These are phyloP conservation scores for Canavalia gladiata DNA, from an alignment of 306 rosid species.

Conservation along the genomic window DNA sequence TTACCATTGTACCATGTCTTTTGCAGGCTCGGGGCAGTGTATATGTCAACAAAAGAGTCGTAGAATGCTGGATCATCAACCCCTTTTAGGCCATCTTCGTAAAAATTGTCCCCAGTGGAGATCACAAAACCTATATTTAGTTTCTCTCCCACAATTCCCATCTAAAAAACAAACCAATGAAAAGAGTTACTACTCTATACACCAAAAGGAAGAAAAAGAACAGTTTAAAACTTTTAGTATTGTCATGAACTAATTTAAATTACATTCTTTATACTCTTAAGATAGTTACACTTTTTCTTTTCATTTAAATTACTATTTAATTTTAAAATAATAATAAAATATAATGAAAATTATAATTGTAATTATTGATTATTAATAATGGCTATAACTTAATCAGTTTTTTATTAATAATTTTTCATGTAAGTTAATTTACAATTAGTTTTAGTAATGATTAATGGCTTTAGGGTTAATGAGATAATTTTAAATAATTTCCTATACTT, in stretches of 20 bases:
- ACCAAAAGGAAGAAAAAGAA: background rate
- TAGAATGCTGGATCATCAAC: conserved; percentile 73
- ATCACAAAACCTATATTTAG: conserved; percentile 73
- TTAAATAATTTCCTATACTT: background rate
- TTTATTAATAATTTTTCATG: too few relatives aligned
- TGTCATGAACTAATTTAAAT: background rate
- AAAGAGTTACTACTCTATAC: background rate
- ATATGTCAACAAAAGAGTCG: conserved; percentile 71
- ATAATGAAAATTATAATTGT: background rate
- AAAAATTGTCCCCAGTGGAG: conserved; percentile 82
- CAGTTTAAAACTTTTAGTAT: background rate
- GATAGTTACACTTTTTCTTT: background rate
- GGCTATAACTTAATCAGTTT: too few relatives aligned
- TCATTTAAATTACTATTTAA: background rate
- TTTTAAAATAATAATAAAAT: background rate
- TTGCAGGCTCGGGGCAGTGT: conserved; percentile 76
- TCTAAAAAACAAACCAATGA: conserved; percentile 41
- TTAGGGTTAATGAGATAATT: background rate
- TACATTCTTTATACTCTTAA: background rate
- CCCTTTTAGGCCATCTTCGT: conserved; percentile 68
- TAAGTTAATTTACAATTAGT: too few relatives aligned
- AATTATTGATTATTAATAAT: too few relatives aligned
- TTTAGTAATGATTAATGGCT: background rate
- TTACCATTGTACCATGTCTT: conserved; percentile 78
- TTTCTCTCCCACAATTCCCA: conserved; percentile 72